phyloP scores from a whole-genome alignment of 2,329 filamentous ascomycete species.

The Trichoderma endophyticum region DNA sequence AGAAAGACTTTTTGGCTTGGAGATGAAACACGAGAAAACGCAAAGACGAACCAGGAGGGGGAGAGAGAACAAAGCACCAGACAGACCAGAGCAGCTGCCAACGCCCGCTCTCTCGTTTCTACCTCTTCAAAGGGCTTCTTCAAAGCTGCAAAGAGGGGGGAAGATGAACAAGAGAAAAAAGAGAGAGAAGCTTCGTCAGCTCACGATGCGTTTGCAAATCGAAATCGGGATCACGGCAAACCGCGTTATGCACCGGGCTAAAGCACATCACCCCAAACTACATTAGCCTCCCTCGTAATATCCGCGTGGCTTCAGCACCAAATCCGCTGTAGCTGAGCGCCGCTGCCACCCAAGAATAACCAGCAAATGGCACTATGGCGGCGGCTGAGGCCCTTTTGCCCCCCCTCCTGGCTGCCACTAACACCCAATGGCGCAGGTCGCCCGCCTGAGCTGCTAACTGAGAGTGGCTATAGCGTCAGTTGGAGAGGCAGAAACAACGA shows the following conservation, averaged over 20 bases:
- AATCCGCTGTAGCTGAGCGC: neutral
- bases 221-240: conserved; percentile 13
- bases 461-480: conserved; percentile 6
- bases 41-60: neutral
- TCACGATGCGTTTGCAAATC: neutral
- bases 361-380: conserved; percentile 7
- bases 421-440: conserved; percentile 13
- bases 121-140: neutral
- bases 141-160: neutral
- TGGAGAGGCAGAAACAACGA: neutral
- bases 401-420: neutral
- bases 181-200: neutral
- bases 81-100: neutral
- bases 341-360: neutral
- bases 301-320: neutral
- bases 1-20: neutral
- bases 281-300: conserved; percentile 6
- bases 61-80: neutral
- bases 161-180: neutral
- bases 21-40: neutral
- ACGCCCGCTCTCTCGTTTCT: neutral
- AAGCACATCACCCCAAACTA: neutral
- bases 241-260: neutral
- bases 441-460: conserved; percentile 6
- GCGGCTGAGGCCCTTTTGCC: conserved; percentile 6